Evolutionary conservation across 805 yeast genomes (phyloP), one percentile per base, ranked within the genome.

Genomic region (Hanseniaspora opuntiae): DNA sequence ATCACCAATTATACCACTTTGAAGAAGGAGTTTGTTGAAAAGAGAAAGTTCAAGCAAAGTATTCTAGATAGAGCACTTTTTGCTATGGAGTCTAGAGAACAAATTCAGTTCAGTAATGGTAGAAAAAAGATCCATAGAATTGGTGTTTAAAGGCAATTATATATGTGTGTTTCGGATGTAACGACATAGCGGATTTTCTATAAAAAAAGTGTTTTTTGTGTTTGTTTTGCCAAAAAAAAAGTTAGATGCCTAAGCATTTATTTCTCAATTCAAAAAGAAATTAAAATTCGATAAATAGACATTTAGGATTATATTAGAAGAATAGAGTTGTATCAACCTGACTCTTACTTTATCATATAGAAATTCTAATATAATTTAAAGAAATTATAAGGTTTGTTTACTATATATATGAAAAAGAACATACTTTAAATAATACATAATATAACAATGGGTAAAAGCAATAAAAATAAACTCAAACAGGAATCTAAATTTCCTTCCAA

Each of bases 61-160:
- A 90, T 95, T 0, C 71, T 90, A 58, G 95, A 88, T 59, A 81
- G 79, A 63, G 95, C 97, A 0, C 68, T 90, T 56, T 77, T 76
- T 66, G 82, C 86, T 1, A 65, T 93, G 65, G 96, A 87, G 66
- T 76, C 93, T 56, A 84, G 86, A 58, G 97, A 87, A 56, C 82
- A 83, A n/a, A 81, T 90, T 44, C 86, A 86, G 60, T 79, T 88
- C 66, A 75, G 96, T 62, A 86, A 85, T 65, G 97, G 89, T 68
- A 77, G 95, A 53, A 84, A 84, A 58, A 82, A 82, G 58, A 76
- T 89, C 33, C 81, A 83, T 65, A 78, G 96, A 61, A 73, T 81
- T 47, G 86, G 89, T 51, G 84, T 82, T 41, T 81, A 63, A 58
- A 42, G 14, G n/a, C 17, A 12, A 42, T 17, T 38, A 24, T 42